A percentile compares a stretch with the other conserved stretches of the same genome.
phyloP scores from a whole-genome alignment of 148 eudicot species.

The Amaranthus hypochondriacus region DNA sequence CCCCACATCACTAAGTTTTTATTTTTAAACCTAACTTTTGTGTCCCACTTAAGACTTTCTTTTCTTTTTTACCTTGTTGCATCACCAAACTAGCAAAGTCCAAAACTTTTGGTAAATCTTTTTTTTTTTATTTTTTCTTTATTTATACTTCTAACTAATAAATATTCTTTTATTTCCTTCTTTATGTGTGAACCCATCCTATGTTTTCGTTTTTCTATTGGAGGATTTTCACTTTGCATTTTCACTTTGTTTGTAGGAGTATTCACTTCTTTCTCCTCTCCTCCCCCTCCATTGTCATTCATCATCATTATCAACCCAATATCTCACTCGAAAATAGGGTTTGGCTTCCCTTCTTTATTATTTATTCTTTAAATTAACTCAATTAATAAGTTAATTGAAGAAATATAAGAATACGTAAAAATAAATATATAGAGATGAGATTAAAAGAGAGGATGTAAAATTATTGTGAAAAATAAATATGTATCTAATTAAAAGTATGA shows the following conservation, averaged over 20 bases:
- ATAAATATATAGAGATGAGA: too few species aligned
- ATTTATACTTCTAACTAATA: neutral
- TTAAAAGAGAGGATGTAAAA: too few species aligned
- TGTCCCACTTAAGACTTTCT: constrained; percentile 14
- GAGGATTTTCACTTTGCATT: constrained; percentile 9
- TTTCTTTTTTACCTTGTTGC: constrained; percentile 4
- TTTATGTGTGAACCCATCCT: constrained; percentile 21
- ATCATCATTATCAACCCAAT: too few species aligned
- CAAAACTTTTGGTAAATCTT: constrained; percentile 22
- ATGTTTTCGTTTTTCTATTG: constrained; percentile 20
- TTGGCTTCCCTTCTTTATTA: too few species aligned
- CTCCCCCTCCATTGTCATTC: neutral
- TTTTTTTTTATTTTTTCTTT: constrained; percentile 14
- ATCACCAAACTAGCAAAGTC: constrained; percentile 1
- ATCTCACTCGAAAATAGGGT: too few species aligned
- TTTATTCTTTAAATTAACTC: too few species aligned
- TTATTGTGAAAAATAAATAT: too few species aligned
- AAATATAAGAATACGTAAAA: too few species aligned
- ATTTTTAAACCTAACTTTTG: constrained; percentile 1
- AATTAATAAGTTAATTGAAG: too few species aligned
- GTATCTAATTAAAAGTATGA: too few species aligned
- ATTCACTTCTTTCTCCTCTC: neutral
- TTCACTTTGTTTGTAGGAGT: constrained; percentile 9
- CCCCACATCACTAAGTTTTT: neutral
- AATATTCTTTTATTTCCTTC: neutral